Base-by-base conservation (phyloP, 345 rosid species). In the Populus deltoides region DNA sequence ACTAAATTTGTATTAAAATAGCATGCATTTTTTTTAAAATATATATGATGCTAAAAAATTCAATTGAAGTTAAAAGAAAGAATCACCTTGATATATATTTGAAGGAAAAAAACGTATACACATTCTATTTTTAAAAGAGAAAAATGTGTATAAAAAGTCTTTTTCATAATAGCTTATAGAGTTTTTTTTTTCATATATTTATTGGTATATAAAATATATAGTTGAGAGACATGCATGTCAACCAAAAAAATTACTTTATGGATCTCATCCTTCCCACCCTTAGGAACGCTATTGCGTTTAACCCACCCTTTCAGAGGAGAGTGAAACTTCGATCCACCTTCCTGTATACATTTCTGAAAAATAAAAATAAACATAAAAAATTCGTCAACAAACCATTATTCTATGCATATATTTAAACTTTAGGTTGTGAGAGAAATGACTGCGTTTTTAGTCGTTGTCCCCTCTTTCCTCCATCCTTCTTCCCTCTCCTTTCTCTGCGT, bases 361-460 rank as follows among this genome's bases (percentile, higher is more conserved):
- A 65, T 1, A 39, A 77, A 55, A 55, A 22, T 10, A 55, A 73
- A 20, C 9, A 25, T 4, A 41, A 18, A 47, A 16, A 45, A 77
- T 11, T 45, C 20, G 7, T 29, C 18, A 43, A 57, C 33, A 72
- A 79, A 74, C 59, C 25, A 74, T 67, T 55, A 74, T 74, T 74
- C 53, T 45, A 68, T 63, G 63, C 38, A 68, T 31, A 71, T 65
- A 36, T 68, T 41, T 66, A 11, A 70, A 70, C 66, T 36, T 70
- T 36, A 2, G 24, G 20, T 22, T 75, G 76, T n/a, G 67, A 65
- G 68, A 76, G 72, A 71, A 71, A 80, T 75, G 73, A 80, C 79
- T 80, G 79, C 66, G 76, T 71, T 80, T 36, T 73, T 57, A 61
- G 78, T 35, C 71, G 17, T 59, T 79, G 75, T 79, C 66, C 59